These are phyloP conservation scores for Cunninghamia lanceolata DNA, from an alignment of 75 land plant species.

Conservation along the genomic window DNA sequence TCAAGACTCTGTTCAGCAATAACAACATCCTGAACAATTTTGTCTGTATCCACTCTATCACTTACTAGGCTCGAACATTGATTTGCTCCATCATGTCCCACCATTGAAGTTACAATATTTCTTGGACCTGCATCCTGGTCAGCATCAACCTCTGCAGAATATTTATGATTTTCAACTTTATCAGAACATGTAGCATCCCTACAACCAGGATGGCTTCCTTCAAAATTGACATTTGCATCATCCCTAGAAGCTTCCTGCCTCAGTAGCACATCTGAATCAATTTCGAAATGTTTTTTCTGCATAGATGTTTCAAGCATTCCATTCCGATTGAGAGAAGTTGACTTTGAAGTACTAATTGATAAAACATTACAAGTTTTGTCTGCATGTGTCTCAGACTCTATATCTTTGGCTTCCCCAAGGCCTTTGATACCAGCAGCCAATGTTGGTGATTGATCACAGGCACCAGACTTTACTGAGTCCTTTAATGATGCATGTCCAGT, in stretches of 20 bases:
- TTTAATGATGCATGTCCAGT: conserved; percentile 29
- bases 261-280: conserved; percentile 19
- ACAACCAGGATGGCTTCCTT: background rate
- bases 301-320: background rate
- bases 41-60: conserved; percentile 8
- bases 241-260: conserved; percentile 8
- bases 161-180: conserved; percentile 9
- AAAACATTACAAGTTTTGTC: conserved; percentile 15
- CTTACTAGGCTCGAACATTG: background rate
- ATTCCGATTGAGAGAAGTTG: conserved; percentile 29
- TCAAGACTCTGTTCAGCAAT: background rate
- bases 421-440: conserved; percentile 22
- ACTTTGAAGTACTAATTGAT: conserved; percentile 24
- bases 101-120: background rate
- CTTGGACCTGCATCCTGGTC: background rate
- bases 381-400: conserved; percentile 14
- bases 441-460: conserved; percentile 25
- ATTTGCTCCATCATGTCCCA: background rate
- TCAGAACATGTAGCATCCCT: conserved; percentile 7
- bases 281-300: conserved; percentile 23
- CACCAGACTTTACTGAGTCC: conserved; percentile 23
- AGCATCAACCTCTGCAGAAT: conserved; percentile 8
- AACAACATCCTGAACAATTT: background rate
- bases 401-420: conserved; percentile 28
- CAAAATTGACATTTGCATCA: background rate